Evolutionary conservation across 2,329 filamentous ascomycete genomes (phyloP).

Genomic region (Didymosphaeria variabile): DNA sequence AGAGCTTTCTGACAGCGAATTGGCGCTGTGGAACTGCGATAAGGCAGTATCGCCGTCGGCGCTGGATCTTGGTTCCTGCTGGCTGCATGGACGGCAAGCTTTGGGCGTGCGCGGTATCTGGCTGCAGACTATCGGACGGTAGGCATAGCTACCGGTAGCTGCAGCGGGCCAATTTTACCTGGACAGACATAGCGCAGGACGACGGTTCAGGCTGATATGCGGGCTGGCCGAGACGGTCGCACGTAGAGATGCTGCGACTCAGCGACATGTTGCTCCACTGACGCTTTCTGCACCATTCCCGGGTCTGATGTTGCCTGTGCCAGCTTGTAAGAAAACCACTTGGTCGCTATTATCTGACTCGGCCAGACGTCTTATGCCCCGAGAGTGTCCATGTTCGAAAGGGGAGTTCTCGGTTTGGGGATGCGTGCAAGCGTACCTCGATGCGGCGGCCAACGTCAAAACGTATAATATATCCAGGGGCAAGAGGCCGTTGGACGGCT

Average conservation of each 20-base stretch:
- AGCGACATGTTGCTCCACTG: slow-evolving; percentile 28
- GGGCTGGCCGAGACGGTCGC: slow-evolving; percentile 30
- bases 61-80: slow-evolving; percentile 23
- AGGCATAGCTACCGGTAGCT: slow-evolving; percentile 22
- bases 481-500: slow-evolving; percentile 20
- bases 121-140: slow-evolving; percentile 34
- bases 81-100: slow-evolving; percentile 26
- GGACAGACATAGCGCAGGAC: slow-evolving; percentile 27
- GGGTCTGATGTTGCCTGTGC: neutral
- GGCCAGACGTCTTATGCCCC: neutral
- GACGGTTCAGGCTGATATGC: slow-evolving; percentile 47
- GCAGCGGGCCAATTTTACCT: slow-evolving; percentile 37
- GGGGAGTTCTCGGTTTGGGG: slow-evolving; percentile 16
- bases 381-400: slow-evolving; percentile 6
- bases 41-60: slow-evolving; percentile 39
- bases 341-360: slow-evolving; percentile 1
- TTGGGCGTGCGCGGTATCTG: slow-evolving; percentile 21
- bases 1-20: slow-evolving; percentile 32
- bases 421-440: slow-evolving; percentile 23
- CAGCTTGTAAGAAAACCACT: slow-evolving; percentile 9
- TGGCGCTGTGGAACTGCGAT: slow-evolving; percentile 49
- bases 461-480: slow-evolving; percentile 33
- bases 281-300: slow-evolving; percentile 20
- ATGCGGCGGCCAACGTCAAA: slow-evolving; percentile 24
- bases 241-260: slow-evolving; percentile 13